These are phyloP conservation scores for Pythium sp. DNA, from an alignment of 352 stramenopile species.

Conservation along the genomic window DNA sequence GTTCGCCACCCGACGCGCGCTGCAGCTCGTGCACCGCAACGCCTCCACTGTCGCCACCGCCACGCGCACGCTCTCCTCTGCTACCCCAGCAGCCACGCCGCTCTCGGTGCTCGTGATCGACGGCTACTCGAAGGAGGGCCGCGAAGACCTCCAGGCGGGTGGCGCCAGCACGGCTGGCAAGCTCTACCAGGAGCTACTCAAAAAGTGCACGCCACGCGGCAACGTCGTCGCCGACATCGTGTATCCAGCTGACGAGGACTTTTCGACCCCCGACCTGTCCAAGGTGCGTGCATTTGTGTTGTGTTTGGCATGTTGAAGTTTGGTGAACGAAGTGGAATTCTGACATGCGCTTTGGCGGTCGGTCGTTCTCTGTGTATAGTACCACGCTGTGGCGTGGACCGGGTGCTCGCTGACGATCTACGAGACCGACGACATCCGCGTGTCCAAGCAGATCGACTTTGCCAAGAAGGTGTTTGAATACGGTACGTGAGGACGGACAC, in stretches of 20 bases:
- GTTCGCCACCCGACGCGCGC: conserved; percentile 6
- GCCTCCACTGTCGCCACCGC: background rate
- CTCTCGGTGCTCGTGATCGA: conserved; percentile 75
- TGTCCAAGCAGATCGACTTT: conserved; percentile 76
- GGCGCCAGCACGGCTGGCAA: conserved; percentile 68
- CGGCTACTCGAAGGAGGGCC: conserved; percentile 69
- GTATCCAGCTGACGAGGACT: conserved; percentile 64
- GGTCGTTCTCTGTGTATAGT: conserved; percentile 25
- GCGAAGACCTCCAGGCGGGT: conserved; percentile 58
- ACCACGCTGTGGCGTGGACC: conserved; percentile 76
- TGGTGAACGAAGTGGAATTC: background rate
- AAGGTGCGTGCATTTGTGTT: conserved; percentile 31
- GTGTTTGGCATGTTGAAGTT: conserved; percentile 2
- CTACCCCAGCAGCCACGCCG: conserved; percentile 20
- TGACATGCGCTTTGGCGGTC: conserved; percentile 10
- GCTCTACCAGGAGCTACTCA: conserved; percentile 62
- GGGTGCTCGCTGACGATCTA: conserved; percentile 76
- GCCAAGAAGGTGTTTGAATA: conserved; percentile 63
- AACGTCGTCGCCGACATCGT: conserved; percentile 58
- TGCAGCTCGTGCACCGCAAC: conserved; percentile 6
- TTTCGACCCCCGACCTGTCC: conserved; percentile 51
- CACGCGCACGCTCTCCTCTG: conserved; percentile 21
- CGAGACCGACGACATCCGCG: conserved; percentile 47
- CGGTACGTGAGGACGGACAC: conserved; percentile 22
- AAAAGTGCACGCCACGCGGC: conserved; percentile 52